phyloP scores from a whole-genome alignment of 129 eudicot genomes.

The Scalesia atractyloides region DNA sequence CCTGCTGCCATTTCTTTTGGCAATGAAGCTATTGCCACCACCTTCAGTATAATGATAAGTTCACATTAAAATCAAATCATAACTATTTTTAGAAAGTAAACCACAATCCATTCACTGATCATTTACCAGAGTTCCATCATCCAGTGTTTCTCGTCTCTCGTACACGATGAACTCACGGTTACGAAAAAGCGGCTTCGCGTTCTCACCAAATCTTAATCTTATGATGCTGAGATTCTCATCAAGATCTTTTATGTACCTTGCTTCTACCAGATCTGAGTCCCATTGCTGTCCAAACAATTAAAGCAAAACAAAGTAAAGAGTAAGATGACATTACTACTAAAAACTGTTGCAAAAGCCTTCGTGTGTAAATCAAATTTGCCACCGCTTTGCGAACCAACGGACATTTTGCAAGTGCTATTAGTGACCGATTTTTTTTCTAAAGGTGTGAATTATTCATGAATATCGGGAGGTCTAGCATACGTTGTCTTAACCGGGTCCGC shows the following conservation, averaged over 20 bases:
- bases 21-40: slow-evolving; percentile 97
- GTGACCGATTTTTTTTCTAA: too few relatives aligned
- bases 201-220: slow-evolving; percentile 71
- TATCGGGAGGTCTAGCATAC: too few relatives aligned
- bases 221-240: slow-evolving; percentile 85
- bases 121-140: slow-evolving; percentile 86
- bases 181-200: slow-evolving; percentile 79
- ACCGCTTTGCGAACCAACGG: too few relatives aligned
- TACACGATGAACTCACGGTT: slow-evolving; percentile 91
- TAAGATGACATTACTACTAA: background rate
- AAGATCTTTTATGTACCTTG: slow-evolving; percentile 80
- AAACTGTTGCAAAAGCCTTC: background rate
- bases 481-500: too few relatives aligned
- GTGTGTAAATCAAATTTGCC: too few relatives aligned
- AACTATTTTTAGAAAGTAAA: background rate
- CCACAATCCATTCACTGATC: background rate
- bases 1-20: slow-evolving; percentile 98
- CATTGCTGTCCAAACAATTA: slow-evolving; percentile 62
- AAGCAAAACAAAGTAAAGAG: background rate
- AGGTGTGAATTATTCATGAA: too few relatives aligned
- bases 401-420: too few relatives aligned
- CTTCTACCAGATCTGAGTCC: slow-evolving; percentile 94
- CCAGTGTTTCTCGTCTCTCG: slow-evolving; percentile 95
- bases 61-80: background rate
- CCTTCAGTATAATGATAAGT: slow-evolving; percentile 42